These are phyloP conservation scores for Lepidium didymum DNA, from an alignment of 345 rosid genomes.

Conservation along the genomic window DNA sequence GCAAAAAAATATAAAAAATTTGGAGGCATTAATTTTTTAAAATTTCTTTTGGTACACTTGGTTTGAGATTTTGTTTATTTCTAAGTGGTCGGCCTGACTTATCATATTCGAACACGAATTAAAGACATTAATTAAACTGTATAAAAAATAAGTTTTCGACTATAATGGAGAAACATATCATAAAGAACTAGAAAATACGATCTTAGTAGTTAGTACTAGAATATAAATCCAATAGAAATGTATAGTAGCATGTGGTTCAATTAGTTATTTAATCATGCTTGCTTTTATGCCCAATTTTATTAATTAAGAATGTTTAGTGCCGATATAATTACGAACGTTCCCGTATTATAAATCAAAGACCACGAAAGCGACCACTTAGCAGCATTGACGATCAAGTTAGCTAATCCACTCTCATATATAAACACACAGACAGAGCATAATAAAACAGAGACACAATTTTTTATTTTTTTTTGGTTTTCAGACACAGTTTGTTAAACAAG, in stretches of 20 bases:
- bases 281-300: neutral
- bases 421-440: neutral
- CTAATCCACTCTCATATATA: neutral
- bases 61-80: too few species aligned
- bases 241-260: neutral
- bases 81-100: too few species aligned
- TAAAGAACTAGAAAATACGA: neutral
- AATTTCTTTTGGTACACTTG: too few species aligned
- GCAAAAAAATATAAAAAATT: too few species aligned
- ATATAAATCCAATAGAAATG: neutral
- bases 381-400: neutral
- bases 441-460: neutral
- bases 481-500: too few species aligned
- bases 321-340: too few species aligned
- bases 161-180: neutral
- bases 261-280: neutral
- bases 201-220: neutral
- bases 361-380: slow-evolving; percentile 1
- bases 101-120: neutral
- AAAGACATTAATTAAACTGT: neutral
- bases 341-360: neutral
- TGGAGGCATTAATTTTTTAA: too few species aligned
- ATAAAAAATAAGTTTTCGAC: neutral
- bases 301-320: slow-evolving; percentile 2
- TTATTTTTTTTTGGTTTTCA: too few species aligned